Conservation (phyloP, 176 grass and related monocot genomes). For the Tuctoria greenei region DNA sequence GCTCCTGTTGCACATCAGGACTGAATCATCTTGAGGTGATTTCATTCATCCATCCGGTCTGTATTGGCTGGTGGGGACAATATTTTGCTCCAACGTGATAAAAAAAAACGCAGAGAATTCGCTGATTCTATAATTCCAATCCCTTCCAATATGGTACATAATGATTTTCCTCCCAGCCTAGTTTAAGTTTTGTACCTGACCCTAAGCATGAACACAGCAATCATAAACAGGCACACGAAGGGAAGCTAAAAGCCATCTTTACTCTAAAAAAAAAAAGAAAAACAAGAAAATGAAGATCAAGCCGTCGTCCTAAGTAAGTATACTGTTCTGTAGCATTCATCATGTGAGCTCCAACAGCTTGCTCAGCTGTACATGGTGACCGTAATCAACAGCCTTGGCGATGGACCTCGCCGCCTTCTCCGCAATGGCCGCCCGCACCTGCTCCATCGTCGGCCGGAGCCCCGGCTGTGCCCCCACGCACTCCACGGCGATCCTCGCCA, state of each 20-base stretch:
- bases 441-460: slow-evolving; percentile 62
- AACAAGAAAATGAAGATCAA: background rate
- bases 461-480: slow-evolving; percentile 58
- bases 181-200: background rate
- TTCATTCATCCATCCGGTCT: too few relatives aligned
- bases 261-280: too few relatives aligned
- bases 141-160: background rate
- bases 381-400: background rate
- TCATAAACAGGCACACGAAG: background rate
- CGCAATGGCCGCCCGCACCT: slow-evolving; percentile 44
- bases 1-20: too few relatives aligned
- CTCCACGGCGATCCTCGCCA: slow-evolving; percentile 46
- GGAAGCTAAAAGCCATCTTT: too few relatives aligned
- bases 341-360: slow-evolving; percentile 23
- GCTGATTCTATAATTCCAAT: background rate
- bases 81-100: background rate
- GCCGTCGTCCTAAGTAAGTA: too few relatives aligned
- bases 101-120: background rate
- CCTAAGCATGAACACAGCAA: background rate
- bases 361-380: slow-evolving; percentile 2
- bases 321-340: background rate
- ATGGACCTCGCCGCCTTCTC: slow-evolving; percentile 51
- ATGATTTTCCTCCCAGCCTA: background rate
- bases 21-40: slow-evolving; percentile 21
- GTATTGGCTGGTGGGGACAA: background rate